phyloP scores from a whole-genome alignment of 225 moss, liverwort and hornwort genomes.

The Ulota crispa region DNA sequence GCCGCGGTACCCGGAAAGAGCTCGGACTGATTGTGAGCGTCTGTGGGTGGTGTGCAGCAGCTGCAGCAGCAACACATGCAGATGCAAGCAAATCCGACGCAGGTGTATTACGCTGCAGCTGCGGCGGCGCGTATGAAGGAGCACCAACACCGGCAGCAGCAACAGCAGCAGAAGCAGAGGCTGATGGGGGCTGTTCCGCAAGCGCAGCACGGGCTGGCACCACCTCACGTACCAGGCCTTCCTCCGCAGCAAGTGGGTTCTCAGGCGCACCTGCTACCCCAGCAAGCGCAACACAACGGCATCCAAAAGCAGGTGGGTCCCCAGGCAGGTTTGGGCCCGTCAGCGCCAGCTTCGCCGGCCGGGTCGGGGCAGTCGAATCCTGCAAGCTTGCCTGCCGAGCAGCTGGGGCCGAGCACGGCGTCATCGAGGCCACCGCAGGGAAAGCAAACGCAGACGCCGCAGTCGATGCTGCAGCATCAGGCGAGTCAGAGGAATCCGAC shows the following conservation, averaged over 20 bases:
- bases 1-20: not conserved
- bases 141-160: constrained; percentile 33
- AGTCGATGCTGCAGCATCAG: constrained; percentile 23
- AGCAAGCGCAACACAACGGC: constrained; percentile 20
- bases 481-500: constrained; percentile 11
- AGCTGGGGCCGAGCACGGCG: constrained; percentile 25
- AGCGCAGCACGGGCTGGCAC: constrained; percentile 39
- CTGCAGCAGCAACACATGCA: constrained; percentile 34
- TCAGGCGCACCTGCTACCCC: constrained; percentile 38
- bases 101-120: constrained; percentile 30
- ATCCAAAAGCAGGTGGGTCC: constrained; percentile 29
- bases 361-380: constrained; percentile 26
- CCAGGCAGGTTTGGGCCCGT: constrained; percentile 26
- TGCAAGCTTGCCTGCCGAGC: constrained; percentile 24
- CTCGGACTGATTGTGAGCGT: not conserved
- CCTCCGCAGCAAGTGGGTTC: constrained; percentile 31
- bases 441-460: constrained; percentile 37
- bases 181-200: constrained; percentile 32
- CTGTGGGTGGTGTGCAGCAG: constrained; percentile 18
- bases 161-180: constrained; percentile 48
- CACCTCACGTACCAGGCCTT: constrained; percentile 24
- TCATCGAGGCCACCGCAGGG: constrained; percentile 29
- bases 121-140: constrained; percentile 35
- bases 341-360: constrained; percentile 31
- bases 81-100: constrained; percentile 35